Base-by-base conservation (phyloP, 202 grass and related monocot genomes). In the Hordeum pubiflorum region DNA sequence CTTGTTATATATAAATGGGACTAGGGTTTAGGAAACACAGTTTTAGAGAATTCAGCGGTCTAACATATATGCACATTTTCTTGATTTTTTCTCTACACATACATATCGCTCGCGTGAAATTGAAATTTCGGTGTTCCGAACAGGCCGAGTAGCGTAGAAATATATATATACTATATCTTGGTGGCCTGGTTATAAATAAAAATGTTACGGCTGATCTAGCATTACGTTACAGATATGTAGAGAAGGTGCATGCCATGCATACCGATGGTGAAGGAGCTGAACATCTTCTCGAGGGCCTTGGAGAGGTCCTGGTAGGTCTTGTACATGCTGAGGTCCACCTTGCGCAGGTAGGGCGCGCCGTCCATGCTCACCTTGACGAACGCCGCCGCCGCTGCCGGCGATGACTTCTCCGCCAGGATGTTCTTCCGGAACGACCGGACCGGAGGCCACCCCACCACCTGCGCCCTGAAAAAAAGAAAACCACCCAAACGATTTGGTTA, bases 331-430 rank as follows among this genome's bases (percentile, higher is more conserved):
- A 93, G 89, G 79, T 96, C 86, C 61, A 96, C 89, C 86, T 96
- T 93, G 60, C 88, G 90, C 38, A 96, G 87, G 80, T 96, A 96
- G 0, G 90, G 90, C 5, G 90, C 88, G 33, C 90, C 87, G 68
- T 96, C 93, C 86, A 93, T 83, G 81, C 93, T 96, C 36, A 96
- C 93, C 89, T 96, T 96, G 43, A 93, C 86, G 63, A 96, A 91
- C 33, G 89, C 85, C 1, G 21, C 67, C 0, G 71, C n/a, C 18
- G 20, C 61, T 2, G 64, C 14, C 27, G 76, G 3, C 59, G 61
- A 64, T 13, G 79, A 88, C 48, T 39, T 68, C 39, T 79, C 84
- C 0, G 82, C 81, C 62, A 97, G 58, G 75, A 97, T 86, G 86
- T 91, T 97, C 88, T 93, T 97, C 79, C 93, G 84, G 88, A 87